These are phyloP conservation scores for Cladosporium sp. DNA, from an alignment of 2,329 filamentous ascomycete genomes.

Conservation along the genomic window DNA sequence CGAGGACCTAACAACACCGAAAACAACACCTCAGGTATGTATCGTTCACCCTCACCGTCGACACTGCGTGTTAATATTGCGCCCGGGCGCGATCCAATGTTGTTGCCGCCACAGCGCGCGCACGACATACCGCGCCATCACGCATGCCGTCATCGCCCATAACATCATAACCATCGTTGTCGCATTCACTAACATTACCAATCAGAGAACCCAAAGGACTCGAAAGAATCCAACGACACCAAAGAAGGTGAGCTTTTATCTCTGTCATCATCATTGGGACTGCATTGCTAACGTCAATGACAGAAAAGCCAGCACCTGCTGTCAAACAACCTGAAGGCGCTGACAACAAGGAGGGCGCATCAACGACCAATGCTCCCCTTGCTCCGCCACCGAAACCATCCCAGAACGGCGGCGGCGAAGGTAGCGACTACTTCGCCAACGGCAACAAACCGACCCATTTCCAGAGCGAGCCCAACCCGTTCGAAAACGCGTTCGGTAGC, in stretches of 20 bases:
- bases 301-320: slow-evolving; percentile 26
- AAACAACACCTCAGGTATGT: slow-evolving; percentile 7
- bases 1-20: not conserved
- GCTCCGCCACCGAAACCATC: slow-evolving; percentile 47
- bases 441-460: slow-evolving; percentile 44
- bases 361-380: slow-evolving; percentile 45
- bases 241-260: slow-evolving; percentile 12
- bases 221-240: slow-evolving; percentile 3
- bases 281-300: slow-evolving; percentile 15
- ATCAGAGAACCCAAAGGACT: slow-evolving; percentile 5
- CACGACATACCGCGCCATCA: not conserved
- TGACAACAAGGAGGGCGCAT: slow-evolving; percentile 25
- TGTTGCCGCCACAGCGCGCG: not conserved
- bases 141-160: not conserved
- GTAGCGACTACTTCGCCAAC: slow-evolving; percentile 48
- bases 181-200: slow-evolving; percentile 9
- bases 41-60: not conserved
- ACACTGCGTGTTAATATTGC: not conserved
- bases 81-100: not conserved
- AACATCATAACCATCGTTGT: not conserved
- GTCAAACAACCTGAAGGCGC: slow-evolving; percentile 32
- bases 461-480: slow-evolving; percentile 87
- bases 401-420: slow-evolving; percentile 31
- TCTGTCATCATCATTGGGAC: not conserved
- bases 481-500: slow-evolving; percentile 82